A percentile compares a stretch with the other conserved stretches of the same genome.
These are phyloP conservation scores for Cadophora luteo-olivacea DNA, from an alignment of 2,329 filamentous ascomycete genomes.

Conservation along the genomic window DNA sequence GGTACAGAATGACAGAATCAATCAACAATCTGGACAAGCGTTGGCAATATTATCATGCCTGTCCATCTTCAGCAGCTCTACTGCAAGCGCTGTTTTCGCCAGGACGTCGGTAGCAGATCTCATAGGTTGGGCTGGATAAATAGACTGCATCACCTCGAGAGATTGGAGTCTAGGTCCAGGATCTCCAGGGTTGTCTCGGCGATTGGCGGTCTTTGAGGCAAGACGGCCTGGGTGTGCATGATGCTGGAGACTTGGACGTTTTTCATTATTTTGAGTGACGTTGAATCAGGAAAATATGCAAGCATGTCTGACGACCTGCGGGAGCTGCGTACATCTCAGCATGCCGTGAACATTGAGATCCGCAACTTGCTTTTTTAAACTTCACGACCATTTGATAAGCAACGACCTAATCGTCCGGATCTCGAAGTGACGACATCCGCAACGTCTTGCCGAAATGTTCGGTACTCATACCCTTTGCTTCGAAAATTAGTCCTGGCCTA, in stretches of 20 bases:
- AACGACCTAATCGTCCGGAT: not conserved
- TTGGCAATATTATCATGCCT: not conserved
- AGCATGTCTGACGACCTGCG: not conserved
- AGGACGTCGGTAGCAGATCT: not conserved
- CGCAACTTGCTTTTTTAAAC: not conserved
- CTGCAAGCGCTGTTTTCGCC: not conserved
- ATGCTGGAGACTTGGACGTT: not conserved
- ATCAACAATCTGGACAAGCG: not conserved
- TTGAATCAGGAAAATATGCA: not conserved
- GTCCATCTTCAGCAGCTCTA: not conserved
- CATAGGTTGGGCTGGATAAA: not conserved
- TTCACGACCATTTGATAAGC: not conserved
- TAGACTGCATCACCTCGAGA: not conserved
- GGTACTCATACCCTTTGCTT: not conserved
- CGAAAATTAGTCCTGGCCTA: not conserved
- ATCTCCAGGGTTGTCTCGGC: constrained; percentile 7
- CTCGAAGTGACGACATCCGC: not conserved
- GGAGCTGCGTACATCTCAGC: not conserved
- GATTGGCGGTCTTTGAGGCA: not conserved
- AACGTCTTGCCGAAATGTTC: not conserved
- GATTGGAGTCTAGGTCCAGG: not conserved
- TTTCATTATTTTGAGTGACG: not conserved
- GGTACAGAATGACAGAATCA: not conserved
- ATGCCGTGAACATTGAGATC: not conserved
- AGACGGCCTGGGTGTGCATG: not conserved